Evolutionary conservation across 805 yeast genomes (phyloP).

Genomic region (Candida quercuum): DNA sequence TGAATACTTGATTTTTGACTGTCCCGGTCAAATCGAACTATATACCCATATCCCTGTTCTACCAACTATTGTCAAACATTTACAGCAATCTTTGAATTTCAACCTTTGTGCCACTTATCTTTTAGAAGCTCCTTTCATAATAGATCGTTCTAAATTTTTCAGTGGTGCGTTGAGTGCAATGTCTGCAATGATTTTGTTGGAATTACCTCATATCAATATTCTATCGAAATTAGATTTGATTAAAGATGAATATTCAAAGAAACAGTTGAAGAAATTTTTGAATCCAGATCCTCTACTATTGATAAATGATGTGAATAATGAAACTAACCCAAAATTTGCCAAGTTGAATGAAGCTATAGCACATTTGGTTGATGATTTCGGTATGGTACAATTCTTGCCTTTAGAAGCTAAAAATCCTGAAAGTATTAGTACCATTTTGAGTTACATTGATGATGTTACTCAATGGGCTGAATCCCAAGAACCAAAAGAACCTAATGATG

Average conservation of each 20-base stretch:
- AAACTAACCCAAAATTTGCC: constrained; percentile 57
- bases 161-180: constrained; percentile 95
- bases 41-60: constrained; percentile 92
- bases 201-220: constrained; percentile 90
- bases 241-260: constrained; percentile 69
- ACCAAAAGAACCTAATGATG: constrained; percentile 92
- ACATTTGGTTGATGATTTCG: constrained; percentile 90
- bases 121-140: constrained; percentile 88
- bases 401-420: constrained; percentile 74
- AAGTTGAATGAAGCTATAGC: constrained; percentile 80
- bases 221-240: constrained; percentile 83
- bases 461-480: constrained; percentile 98
- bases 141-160: constrained; percentile 88
- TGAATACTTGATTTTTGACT: constrained; percentile 89
- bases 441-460: constrained; percentile 93
- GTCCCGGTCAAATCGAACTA: constrained; percentile 95
- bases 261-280: constrained; percentile 74
- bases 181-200: constrained; percentile 96
- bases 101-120: constrained; percentile 89
- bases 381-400: constrained; percentile 97
- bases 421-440: constrained; percentile 73
- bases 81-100: constrained; percentile 74
- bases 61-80: constrained; percentile 83
- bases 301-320: constrained; percentile 41
- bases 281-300: constrained; percentile 88